Evolutionary conservation across 768 basidiomycete species (phyloP), one percentile per base, ranked within the genome.

Genomic region (Zangia roseola): DNA sequence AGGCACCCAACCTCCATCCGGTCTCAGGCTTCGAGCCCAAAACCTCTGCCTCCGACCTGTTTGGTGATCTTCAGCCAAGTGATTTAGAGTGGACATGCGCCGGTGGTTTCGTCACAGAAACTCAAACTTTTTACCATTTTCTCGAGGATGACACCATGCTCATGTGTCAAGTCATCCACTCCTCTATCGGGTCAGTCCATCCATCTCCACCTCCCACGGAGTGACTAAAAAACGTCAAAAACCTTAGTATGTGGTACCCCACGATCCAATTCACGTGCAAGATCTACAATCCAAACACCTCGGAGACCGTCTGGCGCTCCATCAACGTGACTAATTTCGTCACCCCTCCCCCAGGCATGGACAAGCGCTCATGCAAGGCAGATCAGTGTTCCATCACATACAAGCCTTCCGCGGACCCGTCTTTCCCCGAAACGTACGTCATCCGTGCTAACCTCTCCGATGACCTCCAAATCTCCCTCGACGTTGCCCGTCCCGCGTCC

Each of bases 221-320:
- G 19, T 48, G 28, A 46, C 50, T 56, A 43, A 31, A 14, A 31
- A 31, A 30, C 30, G 50, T 7, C 41, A 44, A 50, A 42, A 2
- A 55, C 13, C 52, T 48, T 60, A 95, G 94, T 20, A 67, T 97
- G 52, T 94, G 94, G 84, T 94, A 89, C 63, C 94, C 97, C 4
- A 91, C 87, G 25, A 85, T 95, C 60, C 95, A 99, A 69, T 91
- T 97, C 68, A 89, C 84, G 5, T 94, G 85, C 83, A 95, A 94
- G 71, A 70, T 88, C 43, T 86, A 81, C 73, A 81, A 97, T 61
- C 85, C 92, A 6, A 76, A 79, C 53, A 91, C 85, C 17, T 81
- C 83, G 47, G 78, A 88, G 60, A 78, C 70, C 39, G 74, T 73
- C 49, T 99, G 94, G 94, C 90, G 88, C 67, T 92, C 91, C 23